phyloP scores from a whole-genome alignment of 1,139 yeast species.

The Blastobotrys ciferrii region DNA sequence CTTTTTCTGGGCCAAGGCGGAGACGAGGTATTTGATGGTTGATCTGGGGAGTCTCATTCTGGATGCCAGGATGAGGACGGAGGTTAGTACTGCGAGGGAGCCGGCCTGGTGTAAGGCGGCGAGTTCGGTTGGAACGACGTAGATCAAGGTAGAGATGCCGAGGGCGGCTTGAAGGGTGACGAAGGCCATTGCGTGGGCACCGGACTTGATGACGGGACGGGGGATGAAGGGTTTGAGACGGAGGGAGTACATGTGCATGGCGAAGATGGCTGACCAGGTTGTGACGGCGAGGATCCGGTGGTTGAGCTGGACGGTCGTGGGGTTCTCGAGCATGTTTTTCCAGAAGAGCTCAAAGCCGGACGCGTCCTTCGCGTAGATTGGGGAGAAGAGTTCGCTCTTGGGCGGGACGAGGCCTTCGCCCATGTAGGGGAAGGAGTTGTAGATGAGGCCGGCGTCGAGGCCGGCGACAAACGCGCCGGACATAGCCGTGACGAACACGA shows the following conservation, averaged over 20 bases:
- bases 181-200: conserved; percentile 74
- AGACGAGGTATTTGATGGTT: conserved; percentile 12
- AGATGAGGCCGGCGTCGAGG: conserved; percentile 93
- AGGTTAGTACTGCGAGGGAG: conserved; percentile 82
- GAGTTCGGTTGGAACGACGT: conserved; percentile 85
- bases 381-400: conserved; percentile 68
- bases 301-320: conserved; percentile 89
- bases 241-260: conserved; percentile 55
- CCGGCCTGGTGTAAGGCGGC: conserved; percentile 99
- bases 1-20: conserved; percentile 15
- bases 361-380: conserved; percentile 52
- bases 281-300: conserved; percentile 85
- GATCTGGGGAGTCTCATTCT: conserved; percentile 68
- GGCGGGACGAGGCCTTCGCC: conserved; percentile 74
- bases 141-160: conserved; percentile 82
- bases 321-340: conserved; percentile 94
- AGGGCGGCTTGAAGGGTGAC: conserved; percentile 78
- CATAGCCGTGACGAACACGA: conserved; percentile 88
- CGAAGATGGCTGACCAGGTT: conserved; percentile 71
- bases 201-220: conserved; percentile 51
- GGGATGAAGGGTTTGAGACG: conserved; percentile 59
- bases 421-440: conserved; percentile 96
- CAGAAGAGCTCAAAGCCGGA: conserved; percentile 63
- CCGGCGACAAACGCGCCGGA: conserved; percentile 99
- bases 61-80: conserved; percentile 67